Base-by-base conservation (phyloP, 345 rosid genomes). In the Populus davidiana region DNA sequence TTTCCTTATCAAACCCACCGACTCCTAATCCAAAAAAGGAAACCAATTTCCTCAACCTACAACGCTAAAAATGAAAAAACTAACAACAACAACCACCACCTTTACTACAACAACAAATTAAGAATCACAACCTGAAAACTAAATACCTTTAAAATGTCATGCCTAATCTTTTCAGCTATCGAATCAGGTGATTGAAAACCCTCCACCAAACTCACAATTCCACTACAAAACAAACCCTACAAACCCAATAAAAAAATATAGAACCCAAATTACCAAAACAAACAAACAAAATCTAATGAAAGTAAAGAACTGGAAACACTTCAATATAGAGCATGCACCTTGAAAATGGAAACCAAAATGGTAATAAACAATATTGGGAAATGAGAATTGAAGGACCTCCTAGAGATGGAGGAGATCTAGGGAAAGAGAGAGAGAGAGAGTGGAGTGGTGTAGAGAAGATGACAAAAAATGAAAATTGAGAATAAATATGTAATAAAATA, bases 321-420 rank as follows among this genome's bases (percentile, higher is more conserved):
- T 70, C 49, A 65, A 79, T 78, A 69, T 36, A 87, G 67, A 81
- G 79, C 47, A 33, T 72, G 71, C 67, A 83, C 85, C 86, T 81
- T 75, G 44, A 75, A 35, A 39, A 77, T 56, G 29, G 54, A 5
- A 67, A 29, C 66, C 17, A 14, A 5, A 52, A 25, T 29, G 21
- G 31, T 8, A 78, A 17, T 1, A 39, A 67, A 12, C n/a, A 41
- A 33, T 4, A 31, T 20, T 21, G 67, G 16, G 52, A 49, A 39
- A 54, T 39, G 6, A 65, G 39, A 65, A 31, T 7, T 14, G 73
- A 27, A 41, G 8, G 31, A 11, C 56, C 23, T 18, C 56, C 23
- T 9, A 27, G 56, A 47, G 69, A 70, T 10, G 14, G 77, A 80
- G 61, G 61, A 73, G 92, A 87, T 85, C 89, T 88, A 72, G 80